Evolutionary conservation across 306 rosid species (phyloP).

Genomic region (Spatholobus suberectus): DNA sequence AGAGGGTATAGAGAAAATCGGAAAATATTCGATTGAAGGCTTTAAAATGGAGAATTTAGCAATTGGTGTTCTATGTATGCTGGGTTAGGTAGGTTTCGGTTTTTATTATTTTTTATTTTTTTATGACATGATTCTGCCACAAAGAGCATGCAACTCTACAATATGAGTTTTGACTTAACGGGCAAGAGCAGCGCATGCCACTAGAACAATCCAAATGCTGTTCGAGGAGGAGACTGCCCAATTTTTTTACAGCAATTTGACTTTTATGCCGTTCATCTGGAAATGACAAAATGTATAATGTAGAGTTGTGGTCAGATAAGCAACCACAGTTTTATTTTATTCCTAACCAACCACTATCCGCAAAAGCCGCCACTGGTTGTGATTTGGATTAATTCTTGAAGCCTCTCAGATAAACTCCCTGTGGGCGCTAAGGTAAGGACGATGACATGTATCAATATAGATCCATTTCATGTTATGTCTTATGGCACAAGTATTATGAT

Average conservation of each 20-base stretch:
- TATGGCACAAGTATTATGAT: background rate
- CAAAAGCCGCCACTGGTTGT: background rate
- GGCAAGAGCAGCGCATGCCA: background rate
- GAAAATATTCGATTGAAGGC: background rate
- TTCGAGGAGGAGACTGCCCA: background rate
- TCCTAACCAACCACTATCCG: background rate
- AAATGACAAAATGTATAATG: background rate
- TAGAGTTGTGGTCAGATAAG: slow-evolving; percentile 17
- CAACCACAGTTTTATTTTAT: background rate
- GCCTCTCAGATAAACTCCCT: background rate
- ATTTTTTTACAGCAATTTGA: slow-evolving; percentile 9
- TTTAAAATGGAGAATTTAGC: background rate
- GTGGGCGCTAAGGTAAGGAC: background rate
- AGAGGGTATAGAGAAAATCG: background rate
- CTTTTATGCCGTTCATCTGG: slow-evolving; percentile 24
- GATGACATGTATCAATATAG: background rate
- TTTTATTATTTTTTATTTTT: slow-evolving; percentile 10
- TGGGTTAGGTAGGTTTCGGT: slow-evolving; percentile 45
- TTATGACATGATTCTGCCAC: background rate
- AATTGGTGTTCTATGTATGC: background rate
- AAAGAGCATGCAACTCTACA: background rate
- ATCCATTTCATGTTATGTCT: background rate
- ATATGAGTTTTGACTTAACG: background rate
- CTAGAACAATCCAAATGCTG: background rate
- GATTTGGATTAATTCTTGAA: background rate